phyloP scores from a whole-genome alignment of 2,329 filamentous ascomycete species.

The Teratosphaeriaceae sp. region DNA sequence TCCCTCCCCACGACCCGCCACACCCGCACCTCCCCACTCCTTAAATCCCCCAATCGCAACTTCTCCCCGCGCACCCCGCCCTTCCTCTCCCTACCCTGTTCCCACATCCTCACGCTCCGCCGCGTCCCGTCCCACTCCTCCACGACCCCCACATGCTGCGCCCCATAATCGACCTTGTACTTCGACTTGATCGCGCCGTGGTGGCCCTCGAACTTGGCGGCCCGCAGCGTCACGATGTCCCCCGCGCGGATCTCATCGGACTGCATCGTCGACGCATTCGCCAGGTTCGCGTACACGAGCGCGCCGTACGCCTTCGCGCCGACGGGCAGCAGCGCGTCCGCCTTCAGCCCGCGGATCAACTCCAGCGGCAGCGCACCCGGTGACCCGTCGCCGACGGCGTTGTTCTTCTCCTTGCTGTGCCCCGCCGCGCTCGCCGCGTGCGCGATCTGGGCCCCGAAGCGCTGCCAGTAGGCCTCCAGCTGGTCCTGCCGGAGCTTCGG shows the following conservation, averaged over 20 bases:
- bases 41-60: conserved; percentile 85
- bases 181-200: conserved; percentile 86
- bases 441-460: conserved; percentile 72
- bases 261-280: conserved; percentile 84
- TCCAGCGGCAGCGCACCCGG: conserved; percentile 72
- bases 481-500: conserved; percentile 81
- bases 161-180: conserved; percentile 69
- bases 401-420: conserved; percentile 66
- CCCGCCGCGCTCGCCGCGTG: conserved; percentile 49
- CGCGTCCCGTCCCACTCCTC: conserved; percentile 97
- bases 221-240: conserved; percentile 88
- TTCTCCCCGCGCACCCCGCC: conserved; percentile 72
- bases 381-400: conserved; percentile 70
- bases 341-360: conserved; percentile 54
- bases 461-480: conserved; percentile 76
- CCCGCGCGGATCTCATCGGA: conserved; percentile 90
- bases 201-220: conserved; percentile 88
- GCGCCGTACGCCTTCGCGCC: conserved; percentile 88
- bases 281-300: conserved; percentile 88
- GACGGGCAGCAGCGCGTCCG: conserved; percentile 71
- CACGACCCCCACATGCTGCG: conserved; percentile 79
- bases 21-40: conserved; percentile 91
- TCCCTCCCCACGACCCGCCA: conserved; percentile 90
- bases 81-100: conserved; percentile 83
- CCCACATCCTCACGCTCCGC: conserved; percentile 94